Base-by-base conservation (phyloP, 306 rosid species). In the Dicorynia guianensis region DNA sequence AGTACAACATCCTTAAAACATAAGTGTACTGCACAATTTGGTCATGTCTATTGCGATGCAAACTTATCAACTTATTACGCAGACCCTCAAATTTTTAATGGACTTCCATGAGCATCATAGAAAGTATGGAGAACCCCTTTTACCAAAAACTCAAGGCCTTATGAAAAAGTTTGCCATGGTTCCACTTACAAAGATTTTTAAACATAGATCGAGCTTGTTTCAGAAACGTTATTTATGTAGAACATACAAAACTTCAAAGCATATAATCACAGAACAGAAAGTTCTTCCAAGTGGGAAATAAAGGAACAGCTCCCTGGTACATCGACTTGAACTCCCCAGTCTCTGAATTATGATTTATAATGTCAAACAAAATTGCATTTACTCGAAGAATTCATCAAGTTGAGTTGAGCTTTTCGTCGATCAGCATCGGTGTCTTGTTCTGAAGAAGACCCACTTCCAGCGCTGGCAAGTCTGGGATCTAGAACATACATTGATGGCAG, bases 381-480 rank as follows among this genome's bases (percentile, higher is more conserved):
- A 39, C 52, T 58, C 49, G 47, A 54, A 67, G 68, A 69, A 66
- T 59, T 38, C 33, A 19, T 66, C 72, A 81, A 52, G 63, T 67
- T 82, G 79, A 67, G 68, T 61, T 74, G 71, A 60, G 67, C 48
- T 75, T 71, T 67, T 74, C 81, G 18, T 81, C 88, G 67, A 49
- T 74, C 63, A 6, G 75, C 71, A 65, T 30, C 17, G 76, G 71
- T 20, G 58, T 36, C 69, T 82, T 73, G 55, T 74, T 81, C 66
- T 76, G 87, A 12, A 84, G 33, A 46, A 81, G 83, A 61, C 71
- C 63, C 69, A 38, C 82, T 53, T 83, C 91, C 78, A 64, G 77
- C 76, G 69, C 56, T 39, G 70, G 72, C 82, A 76, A 69, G 6
- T 77, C 93, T 63, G 68, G 87, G 71, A 79, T 82, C 95, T 89